These are phyloP conservation scores for Dactylellina parvicollis DNA, from an alignment of 2,329 filamentous ascomycete genomes.

Conservation along the genomic window DNA sequence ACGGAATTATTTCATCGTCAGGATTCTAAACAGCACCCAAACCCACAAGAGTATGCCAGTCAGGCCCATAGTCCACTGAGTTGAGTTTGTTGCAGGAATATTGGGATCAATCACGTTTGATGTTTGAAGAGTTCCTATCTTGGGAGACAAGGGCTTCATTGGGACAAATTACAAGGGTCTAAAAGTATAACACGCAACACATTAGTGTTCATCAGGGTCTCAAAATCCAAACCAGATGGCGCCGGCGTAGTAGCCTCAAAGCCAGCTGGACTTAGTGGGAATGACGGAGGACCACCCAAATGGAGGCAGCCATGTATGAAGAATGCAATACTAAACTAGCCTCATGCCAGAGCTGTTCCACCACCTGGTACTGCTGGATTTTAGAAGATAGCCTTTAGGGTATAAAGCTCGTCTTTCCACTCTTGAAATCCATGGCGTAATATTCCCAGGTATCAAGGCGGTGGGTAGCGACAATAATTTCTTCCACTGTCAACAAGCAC, in stretches of 20 bases:
- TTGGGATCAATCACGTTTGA: conserved; percentile 20
- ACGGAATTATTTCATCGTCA: conserved; percentile 4
- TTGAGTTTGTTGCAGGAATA: conserved; percentile 29
- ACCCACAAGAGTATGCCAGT: conserved; percentile 14
- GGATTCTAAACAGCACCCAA: conserved; percentile 8
- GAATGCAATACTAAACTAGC: no score
- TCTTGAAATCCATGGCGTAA: background rate
- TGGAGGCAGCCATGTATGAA: no score
- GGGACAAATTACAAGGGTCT: conserved; percentile 10
- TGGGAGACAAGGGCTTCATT: conserved; percentile 15
- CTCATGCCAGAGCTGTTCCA: no score
- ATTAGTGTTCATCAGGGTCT: background rate
- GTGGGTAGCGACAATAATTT: background rate
- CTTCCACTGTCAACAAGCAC: no score
- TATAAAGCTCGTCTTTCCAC: no score
- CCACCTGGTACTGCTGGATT: no score
- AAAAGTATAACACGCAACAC: conserved; percentile 39
- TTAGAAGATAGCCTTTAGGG: no score
- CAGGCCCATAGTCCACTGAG: background rate
- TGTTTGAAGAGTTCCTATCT: conserved; percentile 29
- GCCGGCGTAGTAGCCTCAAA: no score
- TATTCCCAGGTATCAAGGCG: background rate
- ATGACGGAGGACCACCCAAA: no score
- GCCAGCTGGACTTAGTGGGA: no score
- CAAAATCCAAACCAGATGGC: background rate